These are phyloP conservation scores for Trichothecium roseum DNA, from an alignment of 2,329 filamentous ascomycete genomes.

Conservation along the genomic window DNA sequence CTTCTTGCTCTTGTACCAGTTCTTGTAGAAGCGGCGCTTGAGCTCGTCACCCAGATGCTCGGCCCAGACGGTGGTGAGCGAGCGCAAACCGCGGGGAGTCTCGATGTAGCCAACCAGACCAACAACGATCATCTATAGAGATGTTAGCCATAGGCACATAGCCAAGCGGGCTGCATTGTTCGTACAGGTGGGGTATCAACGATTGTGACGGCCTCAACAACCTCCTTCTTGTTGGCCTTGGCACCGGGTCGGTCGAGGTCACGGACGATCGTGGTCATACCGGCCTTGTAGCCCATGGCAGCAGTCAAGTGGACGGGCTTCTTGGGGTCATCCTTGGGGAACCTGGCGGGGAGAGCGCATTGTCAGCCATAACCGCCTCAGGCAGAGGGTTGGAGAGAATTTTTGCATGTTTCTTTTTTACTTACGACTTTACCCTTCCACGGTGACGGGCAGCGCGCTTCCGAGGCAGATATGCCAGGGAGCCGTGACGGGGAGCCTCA, in stretches of 20 bases:
- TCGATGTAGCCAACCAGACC: slow-evolving; percentile 99
- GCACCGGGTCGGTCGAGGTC: slow-evolving; percentile 98
- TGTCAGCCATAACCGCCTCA: slow-evolving; percentile 14
- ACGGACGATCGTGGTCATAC: slow-evolving; percentile 99
- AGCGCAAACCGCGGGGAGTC: slow-evolving; percentile 97
- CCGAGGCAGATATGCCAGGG: slow-evolving; percentile 75
- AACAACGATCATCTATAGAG: slow-evolving; percentile 92
- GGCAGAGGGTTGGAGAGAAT: neutral
- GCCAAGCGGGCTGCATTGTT: slow-evolving; percentile 74
- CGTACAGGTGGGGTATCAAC: slow-evolving; percentile 94
- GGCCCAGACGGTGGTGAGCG: slow-evolving; percentile 98
- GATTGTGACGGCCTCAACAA: slow-evolving; percentile 80
- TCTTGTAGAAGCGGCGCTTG: slow-evolving; percentile 99
- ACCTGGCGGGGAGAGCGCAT: slow-evolving; percentile 41
- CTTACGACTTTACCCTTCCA: slow-evolving; percentile 97
- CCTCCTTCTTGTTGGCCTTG: slow-evolving; percentile 99
- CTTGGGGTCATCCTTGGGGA: slow-evolving; percentile 99
- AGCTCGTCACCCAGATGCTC: slow-evolving; percentile 98
- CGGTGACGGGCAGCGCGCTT: slow-evolving; percentile 92
- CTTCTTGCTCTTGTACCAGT: slow-evolving; percentile 99
- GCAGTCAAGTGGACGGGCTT: slow-evolving; percentile 98
- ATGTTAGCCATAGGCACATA: slow-evolving; percentile 64
- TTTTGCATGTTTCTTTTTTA: slow-evolving; percentile 14
- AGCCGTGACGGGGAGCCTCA: slow-evolving; percentile 91
- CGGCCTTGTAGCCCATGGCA: slow-evolving; percentile 99